These are phyloP conservation scores for Isatis tinctoria DNA, from an alignment of 345 rosid species.

Conservation along the genomic window DNA sequence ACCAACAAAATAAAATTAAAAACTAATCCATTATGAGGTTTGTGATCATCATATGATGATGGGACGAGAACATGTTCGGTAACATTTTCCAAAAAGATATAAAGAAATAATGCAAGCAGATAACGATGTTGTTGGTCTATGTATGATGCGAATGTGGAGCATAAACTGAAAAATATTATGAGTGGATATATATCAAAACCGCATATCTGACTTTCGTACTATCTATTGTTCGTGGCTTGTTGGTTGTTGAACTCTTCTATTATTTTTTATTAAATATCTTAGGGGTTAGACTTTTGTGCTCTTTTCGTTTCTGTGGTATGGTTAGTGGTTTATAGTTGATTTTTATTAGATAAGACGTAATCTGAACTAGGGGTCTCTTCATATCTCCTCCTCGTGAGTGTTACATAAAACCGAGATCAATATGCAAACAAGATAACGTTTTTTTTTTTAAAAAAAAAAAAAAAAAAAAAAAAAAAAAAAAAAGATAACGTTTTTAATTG, in stretches of 20 bases:
- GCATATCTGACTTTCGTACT: conserved; percentile 31
- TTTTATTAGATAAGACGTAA: conserved; percentile 13
- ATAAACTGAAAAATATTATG: neutral
- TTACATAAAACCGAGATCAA: neutral
- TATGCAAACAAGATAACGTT: neutral
- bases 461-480: no score
- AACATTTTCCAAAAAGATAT: conserved; percentile 2
- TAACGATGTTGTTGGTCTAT: neutral
- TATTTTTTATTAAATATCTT: neutral
- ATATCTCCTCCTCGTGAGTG: conserved; percentile 3
- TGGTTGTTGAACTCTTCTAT: conserved; percentile 28
- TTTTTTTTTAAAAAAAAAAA: no score
- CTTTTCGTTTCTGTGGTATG: neutral
- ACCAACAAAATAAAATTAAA: neutral
- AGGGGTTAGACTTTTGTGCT: conserved; percentile 14
- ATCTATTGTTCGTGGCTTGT: conserved; percentile 24
- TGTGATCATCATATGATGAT: conserved; percentile 20
- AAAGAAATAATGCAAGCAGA: neutral
- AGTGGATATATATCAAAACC: conserved; percentile 26
- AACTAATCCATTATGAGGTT: conserved; percentile 6
- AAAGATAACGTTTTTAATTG: conserved; percentile 2
- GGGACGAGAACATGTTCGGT: conserved; percentile 28
- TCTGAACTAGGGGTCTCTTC: neutral
- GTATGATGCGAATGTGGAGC: conserved; percentile 24
- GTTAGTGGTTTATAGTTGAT: conserved; percentile 31